These are phyloP conservation scores for Leishmania major DNA, from an alignment of 208 protist species.

Conservation along the genomic window DNA sequence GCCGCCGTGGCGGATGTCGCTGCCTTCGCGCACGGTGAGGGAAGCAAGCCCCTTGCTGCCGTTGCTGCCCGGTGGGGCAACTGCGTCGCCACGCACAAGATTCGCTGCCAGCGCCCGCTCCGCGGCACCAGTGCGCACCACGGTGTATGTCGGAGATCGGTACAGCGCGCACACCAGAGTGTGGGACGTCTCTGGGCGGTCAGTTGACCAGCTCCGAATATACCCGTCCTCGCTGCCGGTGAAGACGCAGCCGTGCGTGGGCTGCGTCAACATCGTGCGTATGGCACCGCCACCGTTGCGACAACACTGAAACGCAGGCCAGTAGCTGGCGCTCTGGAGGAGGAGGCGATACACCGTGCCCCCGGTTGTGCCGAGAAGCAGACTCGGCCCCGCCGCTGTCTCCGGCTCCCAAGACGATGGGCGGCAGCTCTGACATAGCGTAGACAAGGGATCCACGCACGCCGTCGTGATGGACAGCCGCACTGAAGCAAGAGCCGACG, in stretches of 20 bases:
- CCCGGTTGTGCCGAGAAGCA: constrained; percentile 50
- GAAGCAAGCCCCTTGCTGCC: constrained; percentile 1
- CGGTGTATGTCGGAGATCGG: constrained; percentile 36
- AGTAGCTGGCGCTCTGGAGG: constrained; percentile 20
- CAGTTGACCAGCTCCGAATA: constrained; percentile 60
- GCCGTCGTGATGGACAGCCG: constrained; percentile 40
- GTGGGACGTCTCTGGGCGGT: constrained; percentile 33
- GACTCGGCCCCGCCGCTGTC: constrained; percentile 20
- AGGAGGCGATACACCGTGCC: constrained; percentile 38
- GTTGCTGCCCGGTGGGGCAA: background rate
- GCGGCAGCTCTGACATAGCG: constrained; percentile 19
- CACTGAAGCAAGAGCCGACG: background rate
- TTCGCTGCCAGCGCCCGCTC: background rate
- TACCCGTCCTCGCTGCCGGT: constrained; percentile 71
- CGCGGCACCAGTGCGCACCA: background rate
- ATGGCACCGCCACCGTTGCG: constrained; percentile 1
- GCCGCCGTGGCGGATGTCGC: background rate
- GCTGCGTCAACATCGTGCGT: constrained; percentile 56
- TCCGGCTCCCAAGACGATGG: constrained; percentile 13
- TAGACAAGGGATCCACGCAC: constrained; percentile 40
- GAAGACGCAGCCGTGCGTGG: constrained; percentile 44
- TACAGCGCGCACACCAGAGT: constrained; percentile 45
- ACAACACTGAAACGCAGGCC: constrained; percentile 25
- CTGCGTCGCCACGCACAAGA: background rate
- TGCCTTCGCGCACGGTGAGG: constrained; percentile 13